Evolutionary conservation across 1,139 yeast species (phyloP), one percentile per base, ranked within the genome.

Genomic region (Suhomyces taliae): DNA sequence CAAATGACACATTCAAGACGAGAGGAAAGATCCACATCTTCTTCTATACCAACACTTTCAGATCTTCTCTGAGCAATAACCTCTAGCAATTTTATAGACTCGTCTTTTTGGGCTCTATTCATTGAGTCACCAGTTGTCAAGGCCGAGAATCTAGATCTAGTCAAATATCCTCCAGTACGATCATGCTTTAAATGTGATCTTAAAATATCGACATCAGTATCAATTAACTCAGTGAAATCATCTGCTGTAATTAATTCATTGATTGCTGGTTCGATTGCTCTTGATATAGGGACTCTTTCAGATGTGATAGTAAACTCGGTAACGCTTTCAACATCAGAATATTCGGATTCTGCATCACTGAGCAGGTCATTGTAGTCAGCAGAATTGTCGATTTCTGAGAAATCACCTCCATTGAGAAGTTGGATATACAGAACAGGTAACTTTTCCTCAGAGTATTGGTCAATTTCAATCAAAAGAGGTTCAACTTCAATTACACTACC

Each of bases 1-100:
- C 98, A 90, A 2, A 90, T 85, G 3, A 89, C 96, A 66, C 98
- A 90, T 10, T 69, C 79, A 38, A 75, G 59, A 24, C 66, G 53
- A 6, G 58, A 44, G 14, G 60, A 52, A 36, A 62, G 46, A 3
- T 53, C 59, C 7, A 53, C 54, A 26, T 48, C 46, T 10, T 50
- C 47, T n/a, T 45, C 50, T 9, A 33, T 8, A 31, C 26, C 41
- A 34, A 15, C 29, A 10, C 5, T n/a, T 8, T 27, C 41, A 8
- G 12, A 33, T 33, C 64, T 50, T 41, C 59, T 60, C 37, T 60
- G 57, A 2, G 52, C 42, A 2, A 69, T 53, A 27, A 68, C 42
- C 44, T 67, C 72, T 9, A 53, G 33, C 19, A 60, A 51, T 15
- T 56, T 47, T n/a, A 51, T 41, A 5, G 66, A 45, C 40, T 69